These are phyloP conservation scores for Arthrobotrys conoides DNA, from an alignment of 2,329 filamentous ascomycete species.

Conservation along the genomic window DNA sequence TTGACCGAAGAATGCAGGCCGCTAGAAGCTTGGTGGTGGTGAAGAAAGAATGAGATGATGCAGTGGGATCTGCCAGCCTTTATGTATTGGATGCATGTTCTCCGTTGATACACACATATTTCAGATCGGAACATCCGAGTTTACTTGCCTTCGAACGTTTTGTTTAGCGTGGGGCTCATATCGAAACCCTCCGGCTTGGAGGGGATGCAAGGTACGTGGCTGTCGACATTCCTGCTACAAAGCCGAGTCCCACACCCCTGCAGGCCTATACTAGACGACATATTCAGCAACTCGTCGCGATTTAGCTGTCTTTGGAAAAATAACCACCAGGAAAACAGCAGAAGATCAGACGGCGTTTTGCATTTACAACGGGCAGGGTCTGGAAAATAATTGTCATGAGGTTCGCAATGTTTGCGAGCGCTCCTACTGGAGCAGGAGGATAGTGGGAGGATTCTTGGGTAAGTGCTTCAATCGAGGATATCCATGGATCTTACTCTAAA, in stretches of 20 bases:
- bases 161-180: slow-evolving; percentile 49
- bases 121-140: slow-evolving; percentile 26
- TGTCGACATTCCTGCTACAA: slow-evolving; percentile 59
- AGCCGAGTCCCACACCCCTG: slow-evolving; percentile 46
- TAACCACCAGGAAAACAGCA: slow-evolving; percentile 22
- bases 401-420: slow-evolving; percentile 29
- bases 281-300: slow-evolving; percentile 59
- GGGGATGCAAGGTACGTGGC: slow-evolving; percentile 51
- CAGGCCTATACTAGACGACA: slow-evolving; percentile 15
- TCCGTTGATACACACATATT: slow-evolving; percentile 32
- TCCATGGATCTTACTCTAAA: slow-evolving; percentile 52
- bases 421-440: slow-evolving; percentile 34
- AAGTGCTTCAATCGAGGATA: slow-evolving; percentile 24
- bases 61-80: slow-evolving; percentile 52
- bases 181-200: slow-evolving; percentile 50
- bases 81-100: slow-evolving; percentile 47
- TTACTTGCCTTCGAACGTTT: slow-evolving; percentile 23
- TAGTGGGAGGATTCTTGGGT: slow-evolving; percentile 8
- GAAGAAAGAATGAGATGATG: slow-evolving; percentile 35
- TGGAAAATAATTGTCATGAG: slow-evolving; percentile 29
- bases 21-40: slow-evolving; percentile 48
- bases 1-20: slow-evolving; percentile 57
- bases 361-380: slow-evolving; percentile 31
- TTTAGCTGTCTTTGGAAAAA: slow-evolving; percentile 9
- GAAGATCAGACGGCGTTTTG: slow-evolving; percentile 56